Evolutionary conservation across 345 rosid species (phyloP), one percentile per base, ranked within the genome.

Genomic region (Euphorbia peplus): DNA sequence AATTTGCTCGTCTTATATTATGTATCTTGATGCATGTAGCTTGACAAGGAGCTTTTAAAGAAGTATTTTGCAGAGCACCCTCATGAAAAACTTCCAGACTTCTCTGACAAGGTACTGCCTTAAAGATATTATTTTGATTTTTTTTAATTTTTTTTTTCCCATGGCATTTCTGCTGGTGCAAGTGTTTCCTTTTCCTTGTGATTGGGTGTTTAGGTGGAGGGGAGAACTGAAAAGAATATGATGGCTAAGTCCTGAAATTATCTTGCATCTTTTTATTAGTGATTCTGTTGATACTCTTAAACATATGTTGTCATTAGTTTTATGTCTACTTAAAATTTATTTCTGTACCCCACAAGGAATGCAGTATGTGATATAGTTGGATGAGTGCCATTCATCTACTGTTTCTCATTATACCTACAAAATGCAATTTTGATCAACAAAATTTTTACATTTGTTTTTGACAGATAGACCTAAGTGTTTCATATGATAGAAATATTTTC

Each of bases 31-130:
- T 73, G 73, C 67, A 56, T 82, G 74, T 79, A 93, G 98, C 90
- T 93, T 71, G 98, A 93, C 86, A 88, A 81, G 79, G 78, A 79
- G 73, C 89, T 93, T 63, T 82, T 93, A 63, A 88, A 84, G 82
- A 88, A 60, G 60, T 88, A 80, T 78, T 89, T 93, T 83, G 81
- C 75, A 47, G 92, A 86, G 67, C 96, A 93, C 68, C 92, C 90
- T 52, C 79, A 72, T 44, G 95, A 89, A 50, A 75, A 88, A 70
- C 91, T 93, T 64, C 98, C 98, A 6, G 92, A 88, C 42, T 93
- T 91, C 83, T 70, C 87, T 71, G 95, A 89, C 82, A 91, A 89
- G 93, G 98, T 93, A 88, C 59, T 55, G 39, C 56, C 41, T 55
- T 61, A 47, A 71, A 57, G 54, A 54, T 39, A 73, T 44, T 35